Percentiles rank a stretch among this genome's conserved stretches.
Conservation (phyloP, 768 basidiomycete species). For the Candolleomyces aberdarensis region DNA sequence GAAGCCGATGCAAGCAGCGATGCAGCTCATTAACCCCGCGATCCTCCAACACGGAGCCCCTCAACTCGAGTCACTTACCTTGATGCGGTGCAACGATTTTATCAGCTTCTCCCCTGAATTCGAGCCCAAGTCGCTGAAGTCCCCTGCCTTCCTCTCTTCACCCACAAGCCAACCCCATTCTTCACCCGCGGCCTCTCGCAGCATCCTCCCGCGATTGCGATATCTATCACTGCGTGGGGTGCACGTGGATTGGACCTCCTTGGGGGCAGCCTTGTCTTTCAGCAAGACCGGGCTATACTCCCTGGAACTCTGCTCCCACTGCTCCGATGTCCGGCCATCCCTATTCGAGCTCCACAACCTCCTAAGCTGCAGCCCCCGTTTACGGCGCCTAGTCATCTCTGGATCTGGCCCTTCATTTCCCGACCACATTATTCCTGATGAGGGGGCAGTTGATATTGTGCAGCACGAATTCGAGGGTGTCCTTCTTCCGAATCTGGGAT, state of each 20-base stretch:
- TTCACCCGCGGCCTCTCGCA: conserved; percentile 9
- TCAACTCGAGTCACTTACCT: conserved; percentile 44
- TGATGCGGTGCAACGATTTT: conserved; percentile 63
- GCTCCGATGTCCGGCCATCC: conserved; percentile 51
- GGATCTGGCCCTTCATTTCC: conserved; percentile 43
- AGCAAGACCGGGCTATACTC: conserved; percentile 17
- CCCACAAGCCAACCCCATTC: conserved; percentile 15
- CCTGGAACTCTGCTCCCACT: conserved; percentile 53
- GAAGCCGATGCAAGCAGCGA: conserved; percentile 55
- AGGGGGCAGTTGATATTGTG: conserved; percentile 13
- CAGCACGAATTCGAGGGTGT: conserved; percentile 27
- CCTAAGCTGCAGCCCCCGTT: conserved; percentile 35
- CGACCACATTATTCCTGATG: conserved; percentile 16
- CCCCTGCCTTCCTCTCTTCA: conserved; percentile 29
- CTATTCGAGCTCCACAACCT: conserved; percentile 40
- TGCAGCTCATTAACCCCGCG: conserved; percentile 39
- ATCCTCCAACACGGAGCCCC: conserved; percentile 35
- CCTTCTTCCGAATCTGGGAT: conserved; percentile 33
- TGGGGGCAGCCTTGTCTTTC: conserved; percentile 31
- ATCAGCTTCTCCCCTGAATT: conserved; percentile 43
- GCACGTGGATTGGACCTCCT: conserved; percentile 50
- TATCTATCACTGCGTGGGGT: conserved; percentile 53
- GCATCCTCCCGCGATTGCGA: conserved; percentile 42
- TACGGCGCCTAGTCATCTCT: conserved; percentile 42
- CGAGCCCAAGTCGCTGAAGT: conserved; percentile 36